phyloP scores from a whole-genome alignment of 768 basidiomycete species.

The Boletales sp. region DNA sequence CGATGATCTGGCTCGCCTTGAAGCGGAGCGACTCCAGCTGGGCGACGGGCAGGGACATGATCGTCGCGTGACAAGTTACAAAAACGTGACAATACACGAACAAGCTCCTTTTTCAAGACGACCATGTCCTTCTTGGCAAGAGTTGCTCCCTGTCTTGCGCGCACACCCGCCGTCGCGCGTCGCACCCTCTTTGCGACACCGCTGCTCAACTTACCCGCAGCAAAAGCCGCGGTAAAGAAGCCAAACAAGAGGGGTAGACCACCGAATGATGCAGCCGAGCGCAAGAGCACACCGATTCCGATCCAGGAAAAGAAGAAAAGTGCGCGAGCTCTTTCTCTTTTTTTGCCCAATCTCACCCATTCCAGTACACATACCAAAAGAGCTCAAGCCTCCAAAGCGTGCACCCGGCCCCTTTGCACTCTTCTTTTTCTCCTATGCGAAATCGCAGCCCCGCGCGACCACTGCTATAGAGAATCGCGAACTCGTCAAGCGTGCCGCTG shows the following conservation, averaged over 20 bases:
- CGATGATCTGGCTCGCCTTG: constrained; percentile 60
- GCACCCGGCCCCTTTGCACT: constrained; percentile 24
- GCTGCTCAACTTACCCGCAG: constrained; percentile 4
- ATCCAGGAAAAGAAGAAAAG: constrained; percentile 7
- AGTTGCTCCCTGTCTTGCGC: background rate
- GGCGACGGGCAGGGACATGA: too few relatives aligned
- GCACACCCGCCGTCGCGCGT: constrained; percentile 10
- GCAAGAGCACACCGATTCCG: background rate
- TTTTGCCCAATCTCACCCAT: constrained; percentile 4
- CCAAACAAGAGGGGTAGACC: constrained; percentile 6
- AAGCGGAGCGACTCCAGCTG: too few relatives aligned
- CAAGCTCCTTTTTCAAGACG: background rate
- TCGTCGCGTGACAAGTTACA: constrained; percentile 13
- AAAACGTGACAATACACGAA: constrained; percentile 10
- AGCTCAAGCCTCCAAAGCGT: constrained; percentile 25
- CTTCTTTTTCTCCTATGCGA: constrained; percentile 19
- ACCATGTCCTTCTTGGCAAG: constrained; percentile 12
- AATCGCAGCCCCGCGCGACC: background rate
- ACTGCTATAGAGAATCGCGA: background rate
- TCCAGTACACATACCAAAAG: constrained; percentile 13
- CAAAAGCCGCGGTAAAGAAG: constrained; percentile 1
- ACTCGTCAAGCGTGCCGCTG: constrained; percentile 18
- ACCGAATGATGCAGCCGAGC: background rate
- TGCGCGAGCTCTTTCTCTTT: constrained; percentile 1
- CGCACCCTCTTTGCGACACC: constrained; percentile 27